These are phyloP conservation scores for Sphaerulina musiva DNA, from an alignment of 2,329 filamentous ascomycete species.

Conservation along the genomic window DNA sequence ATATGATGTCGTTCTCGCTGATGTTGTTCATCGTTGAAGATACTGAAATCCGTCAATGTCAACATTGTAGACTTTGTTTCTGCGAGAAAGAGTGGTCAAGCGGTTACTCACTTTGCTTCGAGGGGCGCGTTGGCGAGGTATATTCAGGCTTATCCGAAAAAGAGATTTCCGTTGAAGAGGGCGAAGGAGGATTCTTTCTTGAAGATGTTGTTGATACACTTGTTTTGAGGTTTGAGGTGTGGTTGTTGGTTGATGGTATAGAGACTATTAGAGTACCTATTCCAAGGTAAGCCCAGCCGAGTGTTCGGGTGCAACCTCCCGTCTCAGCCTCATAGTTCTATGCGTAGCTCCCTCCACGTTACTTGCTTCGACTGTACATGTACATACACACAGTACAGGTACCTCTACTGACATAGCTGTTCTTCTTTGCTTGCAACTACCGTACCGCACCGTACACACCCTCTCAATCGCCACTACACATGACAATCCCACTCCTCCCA, in stretches of 20 bases:
- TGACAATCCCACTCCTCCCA: not conserved
- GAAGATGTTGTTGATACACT: slow-evolving; percentile 15
- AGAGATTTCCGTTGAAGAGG: slow-evolving; percentile 16
- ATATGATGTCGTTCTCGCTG: not conserved
- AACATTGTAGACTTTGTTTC: slow-evolving; percentile 22
- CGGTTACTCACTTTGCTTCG: slow-evolving; percentile 7
- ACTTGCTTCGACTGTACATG: no score
- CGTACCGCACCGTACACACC: no score
- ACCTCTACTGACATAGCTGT: no score
- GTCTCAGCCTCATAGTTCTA: no score
- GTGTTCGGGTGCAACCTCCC: no score
- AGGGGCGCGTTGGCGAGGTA: slow-evolving; percentile 14
- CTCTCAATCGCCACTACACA: not conserved
- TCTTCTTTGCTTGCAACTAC: no score
- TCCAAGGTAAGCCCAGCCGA: no score
- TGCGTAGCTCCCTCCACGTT: no score
- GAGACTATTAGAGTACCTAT: no score
- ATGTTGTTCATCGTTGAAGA: slow-evolving; percentile 1
- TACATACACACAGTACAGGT: no score
- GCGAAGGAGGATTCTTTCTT: slow-evolving; percentile 20
- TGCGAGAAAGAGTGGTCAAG: slow-evolving; percentile 6
- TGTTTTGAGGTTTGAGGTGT: not conserved
- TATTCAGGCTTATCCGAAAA: slow-evolving; percentile 5
- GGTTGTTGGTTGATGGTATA: no score
- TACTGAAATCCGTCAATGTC: slow-evolving; percentile 13